Conservation (phyloP, 495 filamentous ascomycete species). For the Neurospora hispaniola region DNA sequence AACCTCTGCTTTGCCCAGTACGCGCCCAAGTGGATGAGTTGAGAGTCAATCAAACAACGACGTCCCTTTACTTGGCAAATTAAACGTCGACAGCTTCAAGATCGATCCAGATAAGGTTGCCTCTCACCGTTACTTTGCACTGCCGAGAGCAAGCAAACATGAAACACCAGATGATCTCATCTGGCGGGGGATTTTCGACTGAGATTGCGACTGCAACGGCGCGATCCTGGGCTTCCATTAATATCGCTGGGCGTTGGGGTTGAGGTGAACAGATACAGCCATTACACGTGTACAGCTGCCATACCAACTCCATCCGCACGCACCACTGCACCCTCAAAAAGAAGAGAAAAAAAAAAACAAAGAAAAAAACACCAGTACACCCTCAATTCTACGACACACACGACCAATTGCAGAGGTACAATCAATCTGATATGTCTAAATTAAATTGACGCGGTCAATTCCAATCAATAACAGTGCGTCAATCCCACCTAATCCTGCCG, state of each 20-base stretch:
- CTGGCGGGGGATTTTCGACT: not conserved
- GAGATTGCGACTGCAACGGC: not conserved
- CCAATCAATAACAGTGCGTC: not conserved
- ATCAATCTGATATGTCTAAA: not conserved
- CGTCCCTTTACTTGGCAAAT: not conserved
- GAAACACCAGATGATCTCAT: not conserved
- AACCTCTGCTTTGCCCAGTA: not conserved
- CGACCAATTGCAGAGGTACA: not conserved
- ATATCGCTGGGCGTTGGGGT: not conserved
- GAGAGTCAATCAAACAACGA: not conserved
- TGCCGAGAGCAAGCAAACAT: not conserved
- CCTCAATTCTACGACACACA: not conserved
- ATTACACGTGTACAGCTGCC: not conserved
- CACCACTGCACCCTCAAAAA: not conserved
- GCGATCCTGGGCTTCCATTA: not conserved
- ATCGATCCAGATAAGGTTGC: not conserved
- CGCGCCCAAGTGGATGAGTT: not conserved
- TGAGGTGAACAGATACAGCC: not conserved
- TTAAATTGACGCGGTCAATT: not conserved
- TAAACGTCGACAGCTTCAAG: not conserved
- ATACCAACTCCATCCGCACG: not conserved
- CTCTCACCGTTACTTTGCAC: not conserved
- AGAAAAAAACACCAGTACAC: not conserved
- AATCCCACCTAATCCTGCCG: not conserved
- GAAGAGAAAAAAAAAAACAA: not conserved